Base-by-base conservation (phyloP, 306 rosid genomes). In the Albizia julibrissin region DNA sequence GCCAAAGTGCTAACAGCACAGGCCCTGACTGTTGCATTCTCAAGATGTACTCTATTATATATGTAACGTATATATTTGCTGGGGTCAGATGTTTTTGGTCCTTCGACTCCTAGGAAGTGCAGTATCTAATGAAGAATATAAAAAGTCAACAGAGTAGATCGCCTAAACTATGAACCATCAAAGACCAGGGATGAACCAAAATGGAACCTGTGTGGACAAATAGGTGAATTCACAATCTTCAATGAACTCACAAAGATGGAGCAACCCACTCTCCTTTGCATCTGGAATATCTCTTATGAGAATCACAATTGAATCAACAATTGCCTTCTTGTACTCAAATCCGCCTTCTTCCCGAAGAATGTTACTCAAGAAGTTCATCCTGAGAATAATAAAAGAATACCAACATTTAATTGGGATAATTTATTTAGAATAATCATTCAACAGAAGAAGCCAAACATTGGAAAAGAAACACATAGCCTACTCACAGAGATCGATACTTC, bases 291-390 rank as follows among this genome's bases (percentile, higher is more conserved):
- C 99, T 85, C 98, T 89, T 72, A 95, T 95, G 39, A 95, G 97
- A 78, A 93, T 95, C 79, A 95, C 99, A 83, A 95, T 95, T 69
- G 99, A 95, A 85, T 93, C 99, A 42, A 95, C 95, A 76, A 95
- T 95, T 83, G 99, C 98, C 85, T 95, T 95, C 90, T 95, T 95
- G 87, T 95, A 95, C 72, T 95, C 99, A 83, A 95, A 95, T 21
- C 99, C 99, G 31, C 99, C 99, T 92, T 95, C 99, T 86, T 95
- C 99, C 85, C 99, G 86, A 33, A 95, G 99, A 88, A 95, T 95
- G 88, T 88, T 95, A 92, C 99, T 95, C 43, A 95, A 90, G 90
- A 95, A 95, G 91, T 92, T 93, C 99, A 95, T 95, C 89, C 99
- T 95, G 86, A 27, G 72, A 81, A 81, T 50, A 74, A 65, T 56